Percentiles rank a stretch among this genome's conserved stretches.
These are phyloP conservation scores for Keithomyces neogunnii DNA, from an alignment of 2,329 filamentous ascomycete genomes.

Conservation along the genomic window DNA sequence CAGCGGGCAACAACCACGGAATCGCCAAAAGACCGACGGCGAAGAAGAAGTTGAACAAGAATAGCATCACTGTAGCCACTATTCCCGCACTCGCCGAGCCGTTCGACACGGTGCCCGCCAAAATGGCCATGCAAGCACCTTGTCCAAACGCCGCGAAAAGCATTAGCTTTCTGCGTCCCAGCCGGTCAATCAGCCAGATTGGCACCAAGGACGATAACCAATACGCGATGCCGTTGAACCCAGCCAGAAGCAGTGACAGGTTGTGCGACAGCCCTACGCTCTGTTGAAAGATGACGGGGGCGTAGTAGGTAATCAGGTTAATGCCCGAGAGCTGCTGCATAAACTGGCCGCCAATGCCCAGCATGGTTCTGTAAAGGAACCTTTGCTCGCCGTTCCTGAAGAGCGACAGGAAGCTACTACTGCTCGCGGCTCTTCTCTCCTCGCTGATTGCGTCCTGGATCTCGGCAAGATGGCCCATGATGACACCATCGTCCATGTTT, in stretches of 20 bases:
- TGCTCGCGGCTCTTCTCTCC: slow-evolving; percentile 27
- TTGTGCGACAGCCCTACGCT: slow-evolving; percentile 43
- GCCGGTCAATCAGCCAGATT: slow-evolving; percentile 54
- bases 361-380: slow-evolving; percentile 25
- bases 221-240: slow-evolving; percentile 34
- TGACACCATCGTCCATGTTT: slow-evolving; percentile 16
- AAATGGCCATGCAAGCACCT: slow-evolving; percentile 55
- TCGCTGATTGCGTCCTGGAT: slow-evolving; percentile 31
- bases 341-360: slow-evolving; percentile 33
- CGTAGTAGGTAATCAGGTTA: slow-evolving; percentile 56
- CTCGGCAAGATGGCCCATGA: slow-evolving; percentile 21
- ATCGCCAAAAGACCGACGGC: slow-evolving; percentile 45
- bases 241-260: slow-evolving; percentile 47
- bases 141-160: slow-evolving; percentile 45
- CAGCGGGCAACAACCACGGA: slow-evolving; percentile 31
- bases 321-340: slow-evolving; percentile 47
- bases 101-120: slow-evolving; percentile 43
- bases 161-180: slow-evolving; percentile 52
- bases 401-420: slow-evolving; percentile 24
- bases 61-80: slow-evolving; percentile 56
- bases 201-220: slow-evolving; percentile 55
- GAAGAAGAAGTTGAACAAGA: slow-evolving; percentile 50
- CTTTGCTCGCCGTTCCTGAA: slow-evolving; percentile 25
- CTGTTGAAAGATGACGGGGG: slow-evolving; percentile 47
- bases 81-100: slow-evolving; percentile 41